Conservation (phyloP, 2,329 filamentous ascomycete species). For the Aspergillus glaucus region DNA sequence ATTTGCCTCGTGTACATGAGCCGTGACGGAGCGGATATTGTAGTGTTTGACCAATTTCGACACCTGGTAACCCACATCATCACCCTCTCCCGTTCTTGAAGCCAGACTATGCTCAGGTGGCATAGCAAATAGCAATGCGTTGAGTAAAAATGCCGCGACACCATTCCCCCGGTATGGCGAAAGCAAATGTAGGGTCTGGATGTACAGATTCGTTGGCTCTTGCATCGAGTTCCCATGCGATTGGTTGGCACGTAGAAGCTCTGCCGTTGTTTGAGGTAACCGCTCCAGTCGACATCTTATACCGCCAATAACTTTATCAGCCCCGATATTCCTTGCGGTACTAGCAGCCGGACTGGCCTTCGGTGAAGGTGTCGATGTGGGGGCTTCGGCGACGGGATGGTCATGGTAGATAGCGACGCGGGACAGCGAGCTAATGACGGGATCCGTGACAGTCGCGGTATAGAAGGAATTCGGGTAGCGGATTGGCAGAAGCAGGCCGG, state of each 20-base stretch:
- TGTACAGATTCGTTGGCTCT: constrained; percentile 47
- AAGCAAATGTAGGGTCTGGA: constrained; percentile 55
- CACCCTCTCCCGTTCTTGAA: constrained; percentile 1
- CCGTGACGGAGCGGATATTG: constrained; percentile 48
- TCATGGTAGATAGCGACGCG: constrained; percentile 56
- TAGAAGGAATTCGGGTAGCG: constrained; percentile 58
- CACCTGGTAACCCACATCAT: constrained; percentile 11
- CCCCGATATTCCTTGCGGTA: constrained; percentile 16
- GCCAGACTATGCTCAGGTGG: constrained; percentile 4
- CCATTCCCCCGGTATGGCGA: constrained; percentile 55
- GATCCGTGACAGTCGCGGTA: constrained; percentile 52
- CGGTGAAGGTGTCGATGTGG: constrained; percentile 9
- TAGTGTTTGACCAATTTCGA: constrained; percentile 42
- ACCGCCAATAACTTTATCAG: constrained; percentile 43
- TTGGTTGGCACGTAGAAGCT: constrained; percentile 1
- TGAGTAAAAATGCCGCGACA: constrained; percentile 51
- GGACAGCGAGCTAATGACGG: constrained; percentile 47
- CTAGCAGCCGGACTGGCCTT: constrained; percentile 5
- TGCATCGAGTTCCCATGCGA: constrained; percentile 4
- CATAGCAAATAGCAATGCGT: constrained; percentile 30
- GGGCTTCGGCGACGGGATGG: constrained; percentile 28
- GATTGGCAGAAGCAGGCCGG: constrained; percentile 53
- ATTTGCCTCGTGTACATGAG: constrained; percentile 61
- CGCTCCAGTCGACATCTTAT: constrained; percentile 44
- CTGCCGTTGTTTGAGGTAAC: constrained; percentile 12